phyloP scores from a whole-genome alignment of 352 stramenopile species.

The Thalassiosira livingstoniorum region DNA sequence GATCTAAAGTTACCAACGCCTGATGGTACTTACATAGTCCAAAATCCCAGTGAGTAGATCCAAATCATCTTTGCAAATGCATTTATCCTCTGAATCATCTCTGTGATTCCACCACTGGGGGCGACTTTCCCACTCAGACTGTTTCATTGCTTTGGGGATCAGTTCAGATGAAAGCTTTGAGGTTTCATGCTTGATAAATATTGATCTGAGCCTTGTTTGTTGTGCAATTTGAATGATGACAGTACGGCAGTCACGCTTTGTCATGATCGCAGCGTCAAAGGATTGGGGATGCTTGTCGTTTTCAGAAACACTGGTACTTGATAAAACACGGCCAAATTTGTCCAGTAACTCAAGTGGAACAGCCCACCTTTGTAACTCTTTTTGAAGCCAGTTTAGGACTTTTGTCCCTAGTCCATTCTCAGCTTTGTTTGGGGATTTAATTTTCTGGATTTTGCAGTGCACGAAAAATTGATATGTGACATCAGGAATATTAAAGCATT shows the following conservation, averaged over 20 bases:
- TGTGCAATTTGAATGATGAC: constrained; percentile 80
- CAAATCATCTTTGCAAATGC: constrained; percentile 58
- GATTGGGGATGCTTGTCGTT: constrained; percentile 62
- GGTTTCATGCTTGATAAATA: constrained; percentile 72
- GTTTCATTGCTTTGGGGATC: constrained; percentile 64
- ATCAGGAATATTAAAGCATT: too few species aligned
- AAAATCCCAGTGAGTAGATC: constrained; percentile 73
- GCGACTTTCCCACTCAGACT: constrained; percentile 73
- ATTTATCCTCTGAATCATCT: constrained; percentile 32
- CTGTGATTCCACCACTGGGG: constrained; percentile 75
- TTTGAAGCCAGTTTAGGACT: constrained; percentile 72
- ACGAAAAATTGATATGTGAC: too few species aligned
- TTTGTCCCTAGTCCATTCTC: constrained; percentile 81
- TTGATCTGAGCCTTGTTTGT: constrained; percentile 70
- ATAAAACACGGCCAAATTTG: constrained; percentile 60
- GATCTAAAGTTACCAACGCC: too few species aligned
- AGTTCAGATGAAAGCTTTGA: constrained; percentile 56
- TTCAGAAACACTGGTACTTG: constrained; percentile 56
- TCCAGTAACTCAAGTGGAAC: constrained; percentile 60
- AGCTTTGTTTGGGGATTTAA: constrained; percentile 64
- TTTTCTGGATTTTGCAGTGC: too few species aligned
- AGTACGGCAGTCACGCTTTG: constrained; percentile 68
- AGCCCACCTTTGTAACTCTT: constrained; percentile 68
- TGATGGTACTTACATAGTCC: too few species aligned
- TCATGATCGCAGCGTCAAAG: constrained; percentile 65